Percentiles rank a stretch among this genome's conserved stretches.
phyloP scores from a whole-genome alignment of 2,329 filamentous ascomycete species.

The Colletotrichum tropicale region DNA sequence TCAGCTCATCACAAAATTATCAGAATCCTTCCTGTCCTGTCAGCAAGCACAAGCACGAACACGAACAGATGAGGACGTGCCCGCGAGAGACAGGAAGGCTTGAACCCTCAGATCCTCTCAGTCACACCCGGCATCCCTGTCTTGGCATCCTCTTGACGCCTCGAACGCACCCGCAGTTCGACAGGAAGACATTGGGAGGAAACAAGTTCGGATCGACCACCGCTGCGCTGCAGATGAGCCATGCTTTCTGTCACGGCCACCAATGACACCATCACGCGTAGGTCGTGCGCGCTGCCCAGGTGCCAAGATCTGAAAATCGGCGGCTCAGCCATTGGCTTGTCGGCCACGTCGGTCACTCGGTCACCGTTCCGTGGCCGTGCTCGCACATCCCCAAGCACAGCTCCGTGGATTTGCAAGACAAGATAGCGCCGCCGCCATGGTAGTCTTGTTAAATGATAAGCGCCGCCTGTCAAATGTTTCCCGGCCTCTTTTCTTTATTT shows the following conservation, averaged over 20 bases:
- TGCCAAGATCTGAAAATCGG: constrained; percentile 15
- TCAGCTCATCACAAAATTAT: background rate
- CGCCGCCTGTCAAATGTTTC: background rate
- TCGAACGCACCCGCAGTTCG: background rate
- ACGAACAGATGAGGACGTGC: background rate
- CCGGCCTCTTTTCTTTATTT: background rate
- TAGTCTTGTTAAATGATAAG: constrained; percentile 5
- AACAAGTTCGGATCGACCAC: constrained; percentile 1
- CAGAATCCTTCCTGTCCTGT: background rate
- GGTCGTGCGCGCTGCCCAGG: background rate
- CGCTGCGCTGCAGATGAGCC: background rate
- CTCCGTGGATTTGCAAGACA: constrained; percentile 5
- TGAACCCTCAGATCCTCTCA: background rate
- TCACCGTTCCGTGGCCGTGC: constrained; percentile 6
- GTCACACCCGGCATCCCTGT: background rate
- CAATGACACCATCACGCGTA: background rate
- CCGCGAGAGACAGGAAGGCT: background rate
- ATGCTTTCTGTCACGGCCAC: background rate
- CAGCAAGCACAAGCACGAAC: background rate
- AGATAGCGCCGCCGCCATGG: background rate
- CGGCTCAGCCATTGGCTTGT: constrained; percentile 5
- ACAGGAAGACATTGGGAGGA: background rate
- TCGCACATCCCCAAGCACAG: constrained; percentile 20
- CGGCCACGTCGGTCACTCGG: constrained; percentile 18
- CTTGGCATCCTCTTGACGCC: background rate